Evolutionary conservation across 1,139 yeast genomes (phyloP).

Genomic region (Spencermartinsiella ligniputridi): DNA sequence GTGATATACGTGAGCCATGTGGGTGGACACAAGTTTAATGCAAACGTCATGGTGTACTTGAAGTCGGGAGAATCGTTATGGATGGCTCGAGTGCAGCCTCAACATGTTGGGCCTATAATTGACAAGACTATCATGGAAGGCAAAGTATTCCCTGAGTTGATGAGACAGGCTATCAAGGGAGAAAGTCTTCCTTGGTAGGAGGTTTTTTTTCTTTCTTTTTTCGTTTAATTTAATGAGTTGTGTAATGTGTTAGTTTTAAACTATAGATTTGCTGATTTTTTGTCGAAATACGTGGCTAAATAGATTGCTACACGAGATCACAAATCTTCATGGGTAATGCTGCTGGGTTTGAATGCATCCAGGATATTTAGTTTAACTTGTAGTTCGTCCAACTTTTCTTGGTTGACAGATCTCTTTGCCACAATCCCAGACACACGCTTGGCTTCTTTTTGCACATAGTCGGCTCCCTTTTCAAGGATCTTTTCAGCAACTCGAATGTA

Average conservation of each 20-base stretch:
- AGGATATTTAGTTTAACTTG: constrained; percentile 32
- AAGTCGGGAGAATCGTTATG: constrained; percentile 75
- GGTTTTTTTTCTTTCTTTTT: too few relatives aligned
- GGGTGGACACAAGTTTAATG: constrained; percentile 94
- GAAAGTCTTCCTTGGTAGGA: constrained; percentile 19
- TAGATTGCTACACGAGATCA: too few relatives aligned
- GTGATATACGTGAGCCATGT: constrained; percentile 76
- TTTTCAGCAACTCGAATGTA: constrained; percentile 12
- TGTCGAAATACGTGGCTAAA: too few relatives aligned
- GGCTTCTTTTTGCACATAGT: constrained; percentile 10
- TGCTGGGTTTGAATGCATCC: constrained; percentile 17
- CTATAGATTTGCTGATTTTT: background rate
- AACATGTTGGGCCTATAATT: constrained; percentile 66
- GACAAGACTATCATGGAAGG: constrained; percentile 69
- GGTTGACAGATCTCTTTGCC: constrained; percentile 26
- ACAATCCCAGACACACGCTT: constrained; percentile 13
- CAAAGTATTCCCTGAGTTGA: constrained; percentile 64
- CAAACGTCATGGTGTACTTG: constrained; percentile 75
- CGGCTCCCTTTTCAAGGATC: constrained; percentile 19
- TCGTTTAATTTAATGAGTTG: too few relatives aligned
- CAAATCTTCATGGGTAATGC: constrained; percentile 10
- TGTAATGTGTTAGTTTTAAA: too few relatives aligned
- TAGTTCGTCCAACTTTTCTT: constrained; percentile 32
- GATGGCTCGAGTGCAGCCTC: constrained; percentile 81
- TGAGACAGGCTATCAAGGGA: constrained; percentile 50